Conservation (phyloP, 805 yeast genomes). For the Metschnikowia continentalis region DNA sequence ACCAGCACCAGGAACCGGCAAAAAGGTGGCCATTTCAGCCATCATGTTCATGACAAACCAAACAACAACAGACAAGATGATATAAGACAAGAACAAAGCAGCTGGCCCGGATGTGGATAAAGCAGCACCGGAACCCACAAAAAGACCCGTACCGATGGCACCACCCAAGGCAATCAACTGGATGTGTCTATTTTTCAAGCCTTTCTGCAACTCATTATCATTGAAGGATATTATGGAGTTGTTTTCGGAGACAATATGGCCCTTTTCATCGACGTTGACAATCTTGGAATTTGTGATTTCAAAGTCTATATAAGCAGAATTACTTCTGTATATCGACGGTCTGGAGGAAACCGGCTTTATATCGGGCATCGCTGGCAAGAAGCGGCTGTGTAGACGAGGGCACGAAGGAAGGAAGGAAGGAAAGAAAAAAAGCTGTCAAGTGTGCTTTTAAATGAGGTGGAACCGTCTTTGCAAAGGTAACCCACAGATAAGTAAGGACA, state of each 20-base stretch:
- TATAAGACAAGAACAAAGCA: conserved; percentile 17
- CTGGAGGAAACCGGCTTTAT: conserved; percentile 12
- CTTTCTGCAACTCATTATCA: conserved; percentile 15
- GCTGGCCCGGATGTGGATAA: conserved; percentile 16
- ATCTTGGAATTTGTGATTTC: conserved; percentile 17
- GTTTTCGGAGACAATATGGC: conserved; percentile 13
- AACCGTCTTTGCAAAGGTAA: background rate
- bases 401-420: background rate
- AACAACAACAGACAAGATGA: conserved; percentile 16
- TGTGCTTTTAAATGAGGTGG: background rate
- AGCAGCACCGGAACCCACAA: conserved; percentile 19
- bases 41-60: conserved; percentile 22
- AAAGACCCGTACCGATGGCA: conserved; percentile 22
- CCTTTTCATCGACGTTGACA: conserved; percentile 19
- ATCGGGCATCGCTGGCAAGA: conserved; percentile 8
- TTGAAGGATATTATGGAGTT: conserved; percentile 14
- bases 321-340: conserved; percentile 16
- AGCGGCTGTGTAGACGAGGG: background rate
- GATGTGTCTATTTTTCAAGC: conserved; percentile 20
- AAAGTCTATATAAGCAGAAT: conserved; percentile 14
- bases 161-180: conserved; percentile 23
- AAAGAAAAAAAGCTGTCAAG: background rate
- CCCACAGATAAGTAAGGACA: background rate
- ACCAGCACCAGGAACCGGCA: conserved; percentile 21
- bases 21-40: conserved; percentile 20